Conservation (phyloP, 116 monocot genomes). For the Dioscorea cayenensis region DNA sequence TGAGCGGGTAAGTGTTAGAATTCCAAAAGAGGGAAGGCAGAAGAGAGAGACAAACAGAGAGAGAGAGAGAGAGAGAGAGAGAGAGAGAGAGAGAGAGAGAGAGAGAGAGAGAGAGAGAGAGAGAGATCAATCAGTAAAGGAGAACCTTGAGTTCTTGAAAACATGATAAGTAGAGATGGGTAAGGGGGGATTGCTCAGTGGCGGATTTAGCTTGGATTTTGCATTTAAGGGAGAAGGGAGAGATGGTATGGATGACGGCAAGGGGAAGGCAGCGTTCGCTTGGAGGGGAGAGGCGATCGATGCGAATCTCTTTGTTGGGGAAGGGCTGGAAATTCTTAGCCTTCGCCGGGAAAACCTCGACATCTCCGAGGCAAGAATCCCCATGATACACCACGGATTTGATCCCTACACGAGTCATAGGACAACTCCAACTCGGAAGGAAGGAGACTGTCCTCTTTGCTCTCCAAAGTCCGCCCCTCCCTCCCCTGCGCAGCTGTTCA, state of each 20-base stretch:
- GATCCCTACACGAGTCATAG: constrained; percentile 22
- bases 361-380: constrained; percentile 61
- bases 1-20: background rate
- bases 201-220: constrained; percentile 55
- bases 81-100: too few species aligned
- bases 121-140: too few species aligned
- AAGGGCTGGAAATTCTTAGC: constrained; percentile 7
- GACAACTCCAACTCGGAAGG: too few species aligned
- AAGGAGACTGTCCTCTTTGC: too few species aligned
- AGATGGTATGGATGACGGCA: constrained; percentile 72
- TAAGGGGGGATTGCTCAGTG: constrained; percentile 39
- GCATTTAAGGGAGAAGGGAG: constrained; percentile 78
- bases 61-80: too few species aligned
- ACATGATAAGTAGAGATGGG: constrained; percentile 64
- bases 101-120: too few species aligned
- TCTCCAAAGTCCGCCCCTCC: too few species aligned
- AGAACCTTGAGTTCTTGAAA: constrained; percentile 57
- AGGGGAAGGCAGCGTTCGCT: constrained; percentile 83
- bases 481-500: too few species aligned
- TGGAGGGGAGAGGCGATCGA: constrained; percentile 56
- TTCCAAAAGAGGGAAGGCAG: background rate
- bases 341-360: constrained; percentile 38
- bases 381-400: constrained; percentile 55
- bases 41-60: background rate
- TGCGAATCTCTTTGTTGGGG: constrained; percentile 68